Base-by-base conservation (phyloP, 2,329 filamentous ascomycete species). In the Monosporascus sp. region DNA sequence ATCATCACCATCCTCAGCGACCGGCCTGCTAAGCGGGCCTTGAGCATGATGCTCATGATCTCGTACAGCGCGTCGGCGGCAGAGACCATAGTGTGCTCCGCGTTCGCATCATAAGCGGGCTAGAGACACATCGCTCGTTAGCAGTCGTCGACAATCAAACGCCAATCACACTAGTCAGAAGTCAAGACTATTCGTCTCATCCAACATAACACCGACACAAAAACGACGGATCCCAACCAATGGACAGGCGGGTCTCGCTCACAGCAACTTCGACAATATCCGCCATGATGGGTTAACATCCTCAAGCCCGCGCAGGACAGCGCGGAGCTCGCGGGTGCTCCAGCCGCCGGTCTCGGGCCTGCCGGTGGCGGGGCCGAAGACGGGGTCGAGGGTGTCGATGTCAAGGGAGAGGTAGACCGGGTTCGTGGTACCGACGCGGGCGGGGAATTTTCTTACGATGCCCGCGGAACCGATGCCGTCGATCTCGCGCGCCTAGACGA, bases 311-410 rank as follows among this genome's bases (percentile, higher is more conserved):
- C 86, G 74, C 36, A 90, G 74, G 55, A 90, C 89, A 0, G 86
- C 88, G 46, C 87, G 75, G 9, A 90, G 74, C 74, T 90, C 87
- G 35, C 87, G 74, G 0, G 87, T 90, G 1, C 82, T 84, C 87
- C 87, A 90, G 3, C 87, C 87, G 9, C 87, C 87, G 1, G 87
- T 89, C 74, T 90, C 87, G 1, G 87, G 87, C 0, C 87, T 90
- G 8, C 87, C 87, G 0, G 87, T 90, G 0, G 85, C 87, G 14
- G 87, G 87, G 0, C 87, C 87, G 61, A 89, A 93, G 5, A 89
- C 89, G 7, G 91, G 90, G 67, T 96, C 90, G 3, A 96, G 76
- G 0, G 89, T 91, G 65, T 96, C 90, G 62, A 96, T 96, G 65
- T 96, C 91, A 47, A 95, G 86, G 7, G 83, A 89, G 35, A 95